Evolutionary conservation across 1,284 basidiomycete species (phyloP).

Genomic region (Cutaneotrichosporon cutaneum): DNA sequence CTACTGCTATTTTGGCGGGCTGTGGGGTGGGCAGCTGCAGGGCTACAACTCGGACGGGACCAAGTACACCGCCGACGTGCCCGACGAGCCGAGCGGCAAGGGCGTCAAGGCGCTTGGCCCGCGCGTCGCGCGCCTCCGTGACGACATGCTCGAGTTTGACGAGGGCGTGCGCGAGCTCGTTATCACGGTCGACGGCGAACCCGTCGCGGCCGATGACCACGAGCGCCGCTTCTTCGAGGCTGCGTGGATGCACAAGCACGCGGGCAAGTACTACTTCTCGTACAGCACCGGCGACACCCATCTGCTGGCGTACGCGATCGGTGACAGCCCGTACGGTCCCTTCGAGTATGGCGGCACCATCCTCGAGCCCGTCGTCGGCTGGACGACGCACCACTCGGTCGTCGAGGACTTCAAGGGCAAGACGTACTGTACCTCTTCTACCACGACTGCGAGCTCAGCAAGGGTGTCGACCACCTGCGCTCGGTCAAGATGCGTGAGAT

Average conservation of each 20-base stretch:
- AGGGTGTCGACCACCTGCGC: conserved; percentile 39
- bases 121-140: conserved; percentile 33
- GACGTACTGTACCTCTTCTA: conserved; percentile 42
- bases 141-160: conserved; percentile 37
- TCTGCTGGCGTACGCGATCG: conserved; percentile 37
- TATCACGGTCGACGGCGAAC: conserved; percentile 32
- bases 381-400: conserved; percentile 45
- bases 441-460: conserved; percentile 42
- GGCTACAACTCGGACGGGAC: conserved; percentile 31
- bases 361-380: conserved; percentile 40
- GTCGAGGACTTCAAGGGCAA: conserved; percentile 35
- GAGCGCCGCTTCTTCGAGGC: conserved; percentile 47
- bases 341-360: conserved; percentile 41
- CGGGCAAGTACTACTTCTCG: conserved; percentile 42
- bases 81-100: conserved; percentile 32
- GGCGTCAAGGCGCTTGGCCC: conserved; percentile 33
- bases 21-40: conserved; percentile 48
- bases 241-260: conserved; percentile 42
- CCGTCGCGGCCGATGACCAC: conserved; percentile 38
- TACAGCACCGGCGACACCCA: conserved; percentile 47
- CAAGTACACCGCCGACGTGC: conserved; percentile 29
- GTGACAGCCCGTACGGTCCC: conserved; percentile 34
- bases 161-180: conserved; percentile 31
- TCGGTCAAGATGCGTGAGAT: conserved; percentile 39
- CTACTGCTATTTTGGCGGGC: conserved; percentile 44